Conservation (phyloP, 345 rosid species). For the Trapa incisa region DNA sequence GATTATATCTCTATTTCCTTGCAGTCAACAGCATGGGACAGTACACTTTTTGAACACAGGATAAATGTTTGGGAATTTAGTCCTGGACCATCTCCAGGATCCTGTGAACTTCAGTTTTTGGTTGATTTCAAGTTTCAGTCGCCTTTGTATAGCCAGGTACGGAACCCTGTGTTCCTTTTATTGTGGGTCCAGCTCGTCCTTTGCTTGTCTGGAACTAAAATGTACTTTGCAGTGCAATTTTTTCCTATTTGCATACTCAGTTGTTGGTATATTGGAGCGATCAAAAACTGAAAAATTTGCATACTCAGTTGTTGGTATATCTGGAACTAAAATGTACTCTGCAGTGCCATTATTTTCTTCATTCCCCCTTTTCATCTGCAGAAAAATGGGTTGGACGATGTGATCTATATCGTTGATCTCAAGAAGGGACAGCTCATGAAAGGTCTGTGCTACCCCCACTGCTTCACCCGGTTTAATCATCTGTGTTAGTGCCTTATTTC, state of each 20-base stretch:
- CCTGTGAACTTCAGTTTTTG: conserved; percentile 51
- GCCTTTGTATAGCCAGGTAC: conserved; percentile 85
- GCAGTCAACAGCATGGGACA: conserved; percentile 64
- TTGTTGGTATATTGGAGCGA: background rate
- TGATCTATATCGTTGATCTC: conserved; percentile 60
- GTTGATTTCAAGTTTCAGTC: conserved; percentile 92
- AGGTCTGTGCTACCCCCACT: conserved; percentile 35
- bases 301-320: background rate
- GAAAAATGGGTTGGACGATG: conserved; percentile 90
- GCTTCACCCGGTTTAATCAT: background rate
- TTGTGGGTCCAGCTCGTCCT: background rate
- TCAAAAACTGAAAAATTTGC: background rate
- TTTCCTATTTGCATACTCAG: background rate
- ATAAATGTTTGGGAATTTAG: conserved; percentile 82
- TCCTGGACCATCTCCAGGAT: conserved; percentile 70
- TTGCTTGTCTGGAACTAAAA: background rate
- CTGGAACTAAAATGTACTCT: background rate
- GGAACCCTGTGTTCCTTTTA: background rate
- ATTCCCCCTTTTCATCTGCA: conserved; percentile 10
- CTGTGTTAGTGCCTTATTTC: too few relatives aligned
- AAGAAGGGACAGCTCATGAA: conserved; percentile 80
- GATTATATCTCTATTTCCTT: conserved; percentile 2
- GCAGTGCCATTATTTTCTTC: background rate
- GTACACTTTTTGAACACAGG: conserved; percentile 71
- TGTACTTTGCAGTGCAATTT: background rate